These are phyloP conservation scores for Suillus hirtellus DNA, from an alignment of 768 basidiomycete species.

Conservation along the genomic window DNA sequence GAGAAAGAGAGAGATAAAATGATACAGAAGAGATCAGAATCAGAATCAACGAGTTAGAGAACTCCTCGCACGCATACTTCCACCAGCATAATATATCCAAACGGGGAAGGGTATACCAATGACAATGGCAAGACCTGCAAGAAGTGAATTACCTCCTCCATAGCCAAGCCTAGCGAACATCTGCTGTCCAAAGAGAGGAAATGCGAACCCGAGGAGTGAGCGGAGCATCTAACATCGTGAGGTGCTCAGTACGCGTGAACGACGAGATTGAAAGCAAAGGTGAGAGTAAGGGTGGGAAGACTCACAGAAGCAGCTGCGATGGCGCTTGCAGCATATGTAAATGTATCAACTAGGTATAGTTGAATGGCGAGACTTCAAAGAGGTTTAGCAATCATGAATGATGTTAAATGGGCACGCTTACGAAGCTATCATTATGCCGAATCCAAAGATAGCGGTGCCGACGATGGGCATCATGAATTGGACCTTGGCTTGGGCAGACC, in stretches of 20 bases:
- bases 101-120: not conserved
- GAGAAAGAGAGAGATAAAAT: constrained; percentile 26
- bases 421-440: constrained; percentile 63
- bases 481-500: constrained; percentile 66
- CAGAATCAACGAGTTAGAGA: not conserved
- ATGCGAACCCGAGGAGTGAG: not conserved
- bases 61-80: not conserved
- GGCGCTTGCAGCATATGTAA: constrained; percentile 67
- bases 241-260: not conserved
- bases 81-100: not conserved
- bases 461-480: constrained; percentile 81
- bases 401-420: constrained; percentile 32
- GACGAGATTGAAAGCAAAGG: not conserved
- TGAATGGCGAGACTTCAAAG: constrained; percentile 56
- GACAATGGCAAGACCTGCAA: not conserved
- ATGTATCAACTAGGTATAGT: constrained; percentile 71
- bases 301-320: constrained; percentile 60
- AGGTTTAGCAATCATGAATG: not conserved
- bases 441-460: constrained; percentile 59
- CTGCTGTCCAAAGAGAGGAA: not conserved
- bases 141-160: not conserved
- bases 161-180: not conserved
- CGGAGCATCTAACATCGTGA: not conserved
- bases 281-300: constrained; percentile 8
- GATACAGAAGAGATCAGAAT: too few relatives aligned